Percentiles rank a stretch among this genome's conserved stretches.
Conservation (phyloP, 257 asterid genomes). For the Nicotiana sylvestris region DNA sequence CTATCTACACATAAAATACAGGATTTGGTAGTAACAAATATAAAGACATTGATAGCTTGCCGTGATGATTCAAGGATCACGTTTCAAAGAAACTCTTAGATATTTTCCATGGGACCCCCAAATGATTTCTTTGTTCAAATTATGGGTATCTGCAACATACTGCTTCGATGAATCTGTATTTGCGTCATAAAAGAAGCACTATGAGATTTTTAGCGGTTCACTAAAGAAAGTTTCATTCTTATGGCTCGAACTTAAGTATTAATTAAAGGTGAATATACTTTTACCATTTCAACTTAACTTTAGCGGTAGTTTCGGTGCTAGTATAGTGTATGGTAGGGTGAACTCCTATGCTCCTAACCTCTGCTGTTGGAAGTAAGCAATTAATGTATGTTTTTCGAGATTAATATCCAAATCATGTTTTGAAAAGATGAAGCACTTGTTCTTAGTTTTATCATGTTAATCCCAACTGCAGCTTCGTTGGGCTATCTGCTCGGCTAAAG, state of each 20-base stretch:
- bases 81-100: background rate
- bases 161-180: background rate
- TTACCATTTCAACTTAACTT: background rate
- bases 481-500: background rate
- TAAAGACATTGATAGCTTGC: background rate
- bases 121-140: too few species aligned
- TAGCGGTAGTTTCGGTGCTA: background rate
- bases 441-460: background rate
- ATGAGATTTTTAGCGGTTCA: background rate
- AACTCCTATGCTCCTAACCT: too few species aligned
- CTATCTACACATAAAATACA: too few species aligned
- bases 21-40: too few species aligned
- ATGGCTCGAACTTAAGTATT: background rate
- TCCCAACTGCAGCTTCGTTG: background rate
- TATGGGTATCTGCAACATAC: too few species aligned
- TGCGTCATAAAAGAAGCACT: background rate
- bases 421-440: background rate
- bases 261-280: background rate
- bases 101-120: background rate
- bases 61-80: background rate
- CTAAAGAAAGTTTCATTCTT: background rate
- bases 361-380: too few species aligned
- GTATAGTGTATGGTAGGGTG: too few species aligned
- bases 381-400: background rate
- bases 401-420: background rate